A percentile compares a stretch with the other conserved stretches of the same genome.
Evolutionary conservation across 345 rosid genomes (phyloP).

Genomic region (Acer yangbiense): DNA sequence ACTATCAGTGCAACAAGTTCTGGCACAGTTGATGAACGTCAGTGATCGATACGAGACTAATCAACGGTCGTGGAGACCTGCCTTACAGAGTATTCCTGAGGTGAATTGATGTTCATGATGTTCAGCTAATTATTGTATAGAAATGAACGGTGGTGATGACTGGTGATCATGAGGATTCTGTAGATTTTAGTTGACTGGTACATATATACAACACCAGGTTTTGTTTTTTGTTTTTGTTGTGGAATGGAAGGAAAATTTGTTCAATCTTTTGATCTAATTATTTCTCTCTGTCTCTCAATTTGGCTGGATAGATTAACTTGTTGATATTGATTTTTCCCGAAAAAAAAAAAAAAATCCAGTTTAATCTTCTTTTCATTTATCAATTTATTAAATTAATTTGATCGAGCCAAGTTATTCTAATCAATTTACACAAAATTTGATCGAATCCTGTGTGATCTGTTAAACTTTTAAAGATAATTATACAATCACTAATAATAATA

Average conservation of each 20-base stretch:
- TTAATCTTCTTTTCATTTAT: background rate
- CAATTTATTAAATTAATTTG: background rate
- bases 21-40: slow-evolving; percentile 35
- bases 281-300: background rate
- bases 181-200: background rate
- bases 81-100: slow-evolving; percentile 67
- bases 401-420: too few species aligned
- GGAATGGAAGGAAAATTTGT: background rate
- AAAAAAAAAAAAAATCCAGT: too few species aligned
- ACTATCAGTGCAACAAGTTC: slow-evolving; percentile 44
- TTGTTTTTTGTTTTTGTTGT: background rate
- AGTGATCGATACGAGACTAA: slow-evolving; percentile 24
- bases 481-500: too few species aligned
- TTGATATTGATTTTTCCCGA: background rate
- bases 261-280: background rate
- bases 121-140: background rate
- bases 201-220: background rate
- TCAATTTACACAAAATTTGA: too few species aligned
- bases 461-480: too few species aligned
- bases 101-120: slow-evolving; percentile 12
- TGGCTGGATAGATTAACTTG: background rate
- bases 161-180: background rate
- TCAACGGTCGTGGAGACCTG: slow-evolving; percentile 61
- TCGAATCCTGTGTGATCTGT: too few species aligned
- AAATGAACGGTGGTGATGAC: background rate